Evolutionary conservation across 768 basidiomycete genomes (phyloP).

Genomic region (Suillus subluteus): DNA sequence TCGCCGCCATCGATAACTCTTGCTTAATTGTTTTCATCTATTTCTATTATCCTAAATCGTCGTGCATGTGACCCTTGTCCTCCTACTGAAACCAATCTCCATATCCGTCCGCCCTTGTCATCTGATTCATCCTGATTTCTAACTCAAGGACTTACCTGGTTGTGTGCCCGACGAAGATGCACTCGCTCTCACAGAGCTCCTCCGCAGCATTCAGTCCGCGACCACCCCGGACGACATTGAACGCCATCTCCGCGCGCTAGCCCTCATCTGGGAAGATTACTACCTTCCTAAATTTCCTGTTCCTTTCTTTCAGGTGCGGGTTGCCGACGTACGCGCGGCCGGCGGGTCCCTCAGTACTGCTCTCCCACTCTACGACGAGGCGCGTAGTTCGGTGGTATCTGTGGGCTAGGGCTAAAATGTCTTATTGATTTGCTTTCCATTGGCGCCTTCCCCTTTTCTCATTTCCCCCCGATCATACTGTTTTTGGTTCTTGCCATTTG

Average conservation of each 20-base stretch:
- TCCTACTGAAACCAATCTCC: constrained; percentile 3
- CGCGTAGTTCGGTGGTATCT: constrained; percentile 15
- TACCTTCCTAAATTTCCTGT: constrained; percentile 34
- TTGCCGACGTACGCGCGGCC: constrained; percentile 34
- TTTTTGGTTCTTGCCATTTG: neutral
- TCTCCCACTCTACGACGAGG: constrained; percentile 34
- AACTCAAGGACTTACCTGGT: constrained; percentile 24
- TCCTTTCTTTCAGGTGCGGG: constrained; percentile 36
- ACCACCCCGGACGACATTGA: constrained; percentile 17
- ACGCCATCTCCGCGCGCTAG: constrained; percentile 30
- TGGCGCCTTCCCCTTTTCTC: neutral
- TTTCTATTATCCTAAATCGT: no score
- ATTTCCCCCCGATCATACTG: neutral
- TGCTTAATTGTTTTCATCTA: neutral
- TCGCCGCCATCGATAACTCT: constrained; percentile 4
- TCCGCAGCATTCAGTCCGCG: constrained; percentile 21
- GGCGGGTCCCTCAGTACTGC: constrained; percentile 36
- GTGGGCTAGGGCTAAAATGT: neutral
- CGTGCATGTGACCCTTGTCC: constrained; percentile 5
- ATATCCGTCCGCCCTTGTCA: neutral
- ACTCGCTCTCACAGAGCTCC: constrained; percentile 22
- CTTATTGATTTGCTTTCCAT: constrained; percentile 4
- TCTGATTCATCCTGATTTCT: neutral
- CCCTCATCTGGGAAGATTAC: constrained; percentile 35
- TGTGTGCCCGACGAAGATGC: constrained; percentile 27